phyloP scores from a whole-genome alignment of 306 rosid species.

The Sicyos baderoa region DNA sequence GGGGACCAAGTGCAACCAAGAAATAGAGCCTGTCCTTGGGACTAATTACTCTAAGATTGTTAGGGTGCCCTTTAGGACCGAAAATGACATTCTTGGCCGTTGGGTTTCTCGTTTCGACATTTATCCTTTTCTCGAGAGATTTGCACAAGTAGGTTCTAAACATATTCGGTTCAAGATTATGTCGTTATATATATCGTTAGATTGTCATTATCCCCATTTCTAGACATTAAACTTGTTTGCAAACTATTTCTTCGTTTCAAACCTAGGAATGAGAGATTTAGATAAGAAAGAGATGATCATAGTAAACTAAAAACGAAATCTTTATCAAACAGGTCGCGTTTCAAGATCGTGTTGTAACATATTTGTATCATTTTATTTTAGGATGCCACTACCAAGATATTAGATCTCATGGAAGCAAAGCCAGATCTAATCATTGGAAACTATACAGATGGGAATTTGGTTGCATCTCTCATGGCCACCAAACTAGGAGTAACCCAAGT shows the following conservation, averaged over 20 bases:
- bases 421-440: conserved; percentile 85
- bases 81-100: conserved; percentile 44
- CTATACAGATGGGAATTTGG: conserved; percentile 87
- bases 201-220: too few relatives aligned
- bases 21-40: conserved; percentile 57
- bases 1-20: conserved; percentile 81
- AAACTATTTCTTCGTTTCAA: too few relatives aligned
- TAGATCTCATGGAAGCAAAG: conserved; percentile 60
- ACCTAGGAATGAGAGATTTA: too few relatives aligned
- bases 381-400: conserved; percentile 65
- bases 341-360: neutral
- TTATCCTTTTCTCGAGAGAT: conserved; percentile 82
- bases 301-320: neutral
- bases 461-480: conserved; percentile 73
- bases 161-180: neutral
- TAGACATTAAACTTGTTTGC: too few relatives aligned
- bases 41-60: conserved; percentile 70
- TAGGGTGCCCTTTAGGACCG: conserved; percentile 70
- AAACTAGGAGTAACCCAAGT: conserved; percentile 88
- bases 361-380: conserved; percentile 16
- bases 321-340: neutral
- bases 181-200: too few relatives aligned
- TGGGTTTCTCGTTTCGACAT: conserved; percentile 95
- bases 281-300: neutral
- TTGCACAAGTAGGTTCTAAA: conserved; percentile 44